Evolutionary conservation across 2,329 filamentous ascomycete species (phyloP).

Genomic region (Calonectria pauciramosa): DNA sequence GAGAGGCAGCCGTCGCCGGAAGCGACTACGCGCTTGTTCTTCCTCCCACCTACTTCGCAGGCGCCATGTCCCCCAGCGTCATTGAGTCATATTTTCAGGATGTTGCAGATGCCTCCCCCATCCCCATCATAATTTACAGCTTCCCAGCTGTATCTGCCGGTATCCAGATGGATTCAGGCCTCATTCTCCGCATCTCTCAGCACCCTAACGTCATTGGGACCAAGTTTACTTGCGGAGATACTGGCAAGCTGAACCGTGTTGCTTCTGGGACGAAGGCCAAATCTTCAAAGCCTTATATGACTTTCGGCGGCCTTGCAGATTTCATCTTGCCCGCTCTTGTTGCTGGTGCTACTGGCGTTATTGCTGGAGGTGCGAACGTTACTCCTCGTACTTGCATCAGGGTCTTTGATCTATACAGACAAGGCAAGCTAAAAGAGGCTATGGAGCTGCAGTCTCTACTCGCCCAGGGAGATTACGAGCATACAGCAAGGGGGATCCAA

Average conservation of each 20-base stretch:
- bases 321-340: neutral
- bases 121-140: neutral
- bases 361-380: neutral
- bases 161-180: neutral
- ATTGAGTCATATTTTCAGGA: neutral
- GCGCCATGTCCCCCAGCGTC: neutral
- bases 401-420: neutral
- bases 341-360: neutral
- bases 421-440: neutral
- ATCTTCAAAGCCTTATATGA: neutral
- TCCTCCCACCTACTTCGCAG: neutral
- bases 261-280: neutral
- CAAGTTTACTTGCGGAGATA: neutral
- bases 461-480: neutral
- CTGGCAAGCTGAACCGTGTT: neutral
- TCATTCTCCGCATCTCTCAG: neutral
- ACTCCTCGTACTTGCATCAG: neutral
- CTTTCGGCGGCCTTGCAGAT: neutral
- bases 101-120: neutral
- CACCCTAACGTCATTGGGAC: neutral
- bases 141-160: neutral
- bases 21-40: neutral
- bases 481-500: neutral
- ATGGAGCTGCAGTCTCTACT: neutral
- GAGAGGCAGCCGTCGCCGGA: neutral